These are phyloP conservation scores for Saccharomyces eubayanus DNA, from an alignment of 805 yeast genomes.

Conservation along the genomic window DNA sequence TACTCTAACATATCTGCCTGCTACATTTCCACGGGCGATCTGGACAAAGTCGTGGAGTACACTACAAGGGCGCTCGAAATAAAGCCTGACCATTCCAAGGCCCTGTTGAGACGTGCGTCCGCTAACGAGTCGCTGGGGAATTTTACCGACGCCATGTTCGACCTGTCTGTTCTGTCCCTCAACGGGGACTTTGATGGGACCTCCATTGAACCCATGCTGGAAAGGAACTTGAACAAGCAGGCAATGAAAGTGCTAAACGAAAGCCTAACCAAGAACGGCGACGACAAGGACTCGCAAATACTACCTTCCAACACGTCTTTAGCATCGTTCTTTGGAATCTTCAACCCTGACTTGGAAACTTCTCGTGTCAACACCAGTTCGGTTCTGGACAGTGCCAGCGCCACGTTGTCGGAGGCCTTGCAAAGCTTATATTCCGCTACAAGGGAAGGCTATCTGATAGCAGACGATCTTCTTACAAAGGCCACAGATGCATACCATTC, in stretches of 20 bases:
- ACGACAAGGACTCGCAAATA: constrained; percentile 33
- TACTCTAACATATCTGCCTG: constrained; percentile 96
- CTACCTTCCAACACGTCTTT: constrained; percentile 80
- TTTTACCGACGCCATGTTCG: constrained; percentile 81
- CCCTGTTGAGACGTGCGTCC: constrained; percentile 85
- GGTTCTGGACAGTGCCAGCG: constrained; percentile 52
- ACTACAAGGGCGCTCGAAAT: constrained; percentile 77
- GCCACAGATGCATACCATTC: constrained; percentile 43
- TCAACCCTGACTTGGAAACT: constrained; percentile 43
- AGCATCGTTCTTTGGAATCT: constrained; percentile 81
- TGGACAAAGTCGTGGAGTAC: constrained; percentile 79
- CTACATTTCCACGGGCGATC: constrained; percentile 71
- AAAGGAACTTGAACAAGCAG: constrained; percentile 75
- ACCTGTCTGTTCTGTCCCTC: constrained; percentile 80
- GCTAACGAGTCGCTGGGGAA: constrained; percentile 78
- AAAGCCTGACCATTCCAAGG: constrained; percentile 86
- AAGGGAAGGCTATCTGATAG: constrained; percentile 31
- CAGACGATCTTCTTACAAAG: constrained; percentile 41
- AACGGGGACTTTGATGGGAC: constrained; percentile 76
- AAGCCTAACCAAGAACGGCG: constrained; percentile 26
- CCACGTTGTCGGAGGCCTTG: constrained; percentile 53
- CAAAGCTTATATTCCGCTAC: constrained; percentile 42
- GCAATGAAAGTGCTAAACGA: constrained; percentile 63
- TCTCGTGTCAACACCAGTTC: constrained; percentile 43
- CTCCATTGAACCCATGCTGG: constrained; percentile 70